phyloP scores from a whole-genome alignment of 2,329 filamentous ascomycete species.

The Calonectria pauciramosa region DNA sequence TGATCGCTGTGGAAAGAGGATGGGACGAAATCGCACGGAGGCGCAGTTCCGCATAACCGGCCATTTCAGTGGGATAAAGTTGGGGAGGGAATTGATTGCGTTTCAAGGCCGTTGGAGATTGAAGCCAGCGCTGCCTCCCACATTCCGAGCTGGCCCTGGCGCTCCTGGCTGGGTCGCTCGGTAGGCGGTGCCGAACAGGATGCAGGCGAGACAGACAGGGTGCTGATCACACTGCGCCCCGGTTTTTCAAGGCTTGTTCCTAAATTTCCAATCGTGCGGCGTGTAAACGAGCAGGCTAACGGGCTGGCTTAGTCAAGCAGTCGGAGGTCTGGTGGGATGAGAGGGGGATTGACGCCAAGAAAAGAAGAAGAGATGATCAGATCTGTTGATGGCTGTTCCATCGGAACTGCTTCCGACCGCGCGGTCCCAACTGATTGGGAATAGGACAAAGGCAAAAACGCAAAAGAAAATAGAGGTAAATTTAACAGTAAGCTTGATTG shows the following conservation, averaged over 20 bases:
- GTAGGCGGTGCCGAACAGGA: constrained; percentile 2
- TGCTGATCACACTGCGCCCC: not conserved
- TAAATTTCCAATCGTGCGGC: not conserved
- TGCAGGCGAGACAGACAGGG: not conserved
- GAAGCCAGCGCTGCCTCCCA: not conserved
- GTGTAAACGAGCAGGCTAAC: not conserved
- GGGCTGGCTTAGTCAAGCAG: not conserved
- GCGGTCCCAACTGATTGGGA: not conserved
- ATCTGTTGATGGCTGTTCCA: not conserved
- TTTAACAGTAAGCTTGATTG: not conserved
- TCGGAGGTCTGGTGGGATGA: not conserved
- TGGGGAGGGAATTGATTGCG: not conserved
- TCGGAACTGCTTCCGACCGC: not conserved
- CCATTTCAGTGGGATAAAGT: not conserved
- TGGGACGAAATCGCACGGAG: not conserved
- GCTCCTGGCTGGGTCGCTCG: not conserved
- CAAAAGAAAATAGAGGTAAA: not conserved
- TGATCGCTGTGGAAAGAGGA: not conserved
- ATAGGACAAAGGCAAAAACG: not conserved
- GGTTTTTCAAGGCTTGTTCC: constrained; percentile 5
- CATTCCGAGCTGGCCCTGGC: not conserved
- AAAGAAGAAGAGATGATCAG: not conserved
- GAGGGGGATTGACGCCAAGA: not conserved
- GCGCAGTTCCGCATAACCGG: not conserved
- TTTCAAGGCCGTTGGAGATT: constrained; percentile 1